Evolutionary conservation across 1,139 yeast species (phyloP).

Genomic region (Sugiyamaella paludigena): DNA sequence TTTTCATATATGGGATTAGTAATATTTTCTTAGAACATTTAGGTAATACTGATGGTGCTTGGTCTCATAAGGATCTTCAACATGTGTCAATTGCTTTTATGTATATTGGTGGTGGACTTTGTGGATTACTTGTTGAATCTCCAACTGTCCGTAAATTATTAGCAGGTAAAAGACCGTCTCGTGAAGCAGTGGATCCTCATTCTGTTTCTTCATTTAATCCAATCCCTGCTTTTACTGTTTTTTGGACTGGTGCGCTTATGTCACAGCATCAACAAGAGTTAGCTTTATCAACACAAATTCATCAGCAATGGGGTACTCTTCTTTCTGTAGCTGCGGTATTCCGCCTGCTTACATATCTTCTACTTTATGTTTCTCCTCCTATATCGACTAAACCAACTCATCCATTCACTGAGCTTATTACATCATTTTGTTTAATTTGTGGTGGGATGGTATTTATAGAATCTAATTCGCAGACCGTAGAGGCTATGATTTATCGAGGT

Average conservation of each 20-base stretch:
- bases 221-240: constrained; percentile 86
- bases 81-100: constrained; percentile 95
- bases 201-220: constrained; percentile 53
- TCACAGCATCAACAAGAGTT: constrained; percentile 90
- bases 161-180: constrained; percentile 14
- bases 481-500: constrained; percentile 82
- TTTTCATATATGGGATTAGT: constrained; percentile 83
- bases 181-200: background rate
- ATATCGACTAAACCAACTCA: constrained; percentile 49
- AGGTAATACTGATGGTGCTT: constrained; percentile 64
- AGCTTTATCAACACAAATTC: constrained; percentile 69
- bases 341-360: constrained; percentile 64
- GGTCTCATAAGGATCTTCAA: constrained; percentile 92
- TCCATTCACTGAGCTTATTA: constrained; percentile 82
- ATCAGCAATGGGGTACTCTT: constrained; percentile 88
- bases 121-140: constrained; percentile 80
- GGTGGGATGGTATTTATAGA: constrained; percentile 95
- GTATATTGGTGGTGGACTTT: constrained; percentile 86
- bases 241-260: constrained; percentile 97
- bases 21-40: constrained; percentile 89
- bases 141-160: constrained; percentile 42
- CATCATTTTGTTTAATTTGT: constrained; percentile 71
- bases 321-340: constrained; percentile 75
- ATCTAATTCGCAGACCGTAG: constrained; percentile 79
- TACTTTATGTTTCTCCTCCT: constrained; percentile 55